Evolutionary conservation across 148 eudicot species (phyloP), one percentile per base, ranked within the genome.

Genomic region (Rhododendron kiyosumense): DNA sequence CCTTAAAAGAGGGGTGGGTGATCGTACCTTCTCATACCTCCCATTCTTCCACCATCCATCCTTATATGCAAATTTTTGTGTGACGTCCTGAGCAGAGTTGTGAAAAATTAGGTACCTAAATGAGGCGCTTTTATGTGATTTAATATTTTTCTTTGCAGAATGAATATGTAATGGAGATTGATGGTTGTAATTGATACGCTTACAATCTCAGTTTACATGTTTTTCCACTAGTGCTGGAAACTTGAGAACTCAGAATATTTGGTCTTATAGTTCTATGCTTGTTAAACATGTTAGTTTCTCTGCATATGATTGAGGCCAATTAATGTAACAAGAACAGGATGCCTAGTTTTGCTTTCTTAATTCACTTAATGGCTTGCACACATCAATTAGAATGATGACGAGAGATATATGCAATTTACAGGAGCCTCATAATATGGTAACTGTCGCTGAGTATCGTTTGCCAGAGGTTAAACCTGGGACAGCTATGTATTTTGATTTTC

Each of bases 391-490:
- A 38, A 82, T n/a, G 34, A n/a, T 61, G n/a, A 82, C 34, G 5
- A 18, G 49, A 59, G 17, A 0, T 38, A 38, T 61, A 38, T 63
- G 2, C 26, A 57, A 26, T 61, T 17, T 82, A 57, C 95, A 97
- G 99, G 99, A 95, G 61, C 89, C 93, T 69, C 92, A 91, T 74
- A 94, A 90, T 84, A 94, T 90, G 98, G 94, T 93, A 69, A 94
- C 92, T 4, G 71, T 97, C 4, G 98, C 93, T 1, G 93, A 95
- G 85, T 97, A 97, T 84, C 91, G 99, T 34, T 87, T 97, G 88
- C 99, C 99, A 41, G 99, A 94, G 89, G 94, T 92, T 46, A 93
- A 87, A 88, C 89, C 98, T 15, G 95, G 96, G 78, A 97, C 98
- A 78, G 80, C 95, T 7, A 87, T 97, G 93, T 97, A 97, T 86